These are phyloP conservation scores for Orbilia oligospora DNA, from an alignment of 2,329 filamentous ascomycete genomes.

Conservation along the genomic window DNA sequence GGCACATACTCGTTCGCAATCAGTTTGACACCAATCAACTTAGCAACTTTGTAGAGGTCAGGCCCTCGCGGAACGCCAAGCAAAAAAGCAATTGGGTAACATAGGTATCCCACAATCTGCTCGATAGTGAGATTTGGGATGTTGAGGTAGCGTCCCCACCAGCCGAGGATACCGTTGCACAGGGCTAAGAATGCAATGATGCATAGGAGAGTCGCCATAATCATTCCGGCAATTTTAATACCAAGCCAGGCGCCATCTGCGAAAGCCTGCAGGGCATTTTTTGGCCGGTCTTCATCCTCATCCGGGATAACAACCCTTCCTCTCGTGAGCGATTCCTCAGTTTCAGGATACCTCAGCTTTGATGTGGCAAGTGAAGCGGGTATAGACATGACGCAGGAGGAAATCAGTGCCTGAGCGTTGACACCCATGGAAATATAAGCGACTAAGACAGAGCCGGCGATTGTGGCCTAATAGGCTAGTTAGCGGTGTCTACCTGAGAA, in stretches of 20 bases:
- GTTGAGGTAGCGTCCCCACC: constrained; percentile 86
- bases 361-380: constrained; percentile 90
- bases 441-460: constrained; percentile 87
- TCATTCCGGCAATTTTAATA: constrained; percentile 88
- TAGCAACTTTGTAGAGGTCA: constrained; percentile 79
- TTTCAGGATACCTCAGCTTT: constrained; percentile 90
- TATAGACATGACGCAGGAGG: constrained; percentile 95
- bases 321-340: constrained; percentile 85
- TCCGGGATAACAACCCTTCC: constrained; percentile 85
- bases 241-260: constrained; percentile 87
- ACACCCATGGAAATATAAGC: constrained; percentile 88
- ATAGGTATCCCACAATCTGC: constrained; percentile 81
- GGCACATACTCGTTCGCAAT: constrained; percentile 71
- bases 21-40: constrained; percentile 87
- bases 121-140: constrained; percentile 82
- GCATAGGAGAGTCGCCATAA: constrained; percentile 82
- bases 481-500: not conserved
- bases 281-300: constrained; percentile 78
- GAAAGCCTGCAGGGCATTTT: constrained; percentile 87
- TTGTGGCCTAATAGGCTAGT: constrained; percentile 77
- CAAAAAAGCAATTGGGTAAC: constrained; percentile 84
- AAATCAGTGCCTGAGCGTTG: constrained; percentile 86
- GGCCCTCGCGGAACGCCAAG: constrained; percentile 79
- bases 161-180: constrained; percentile 81
- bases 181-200: constrained; percentile 84